phyloP scores from a whole-genome alignment of 345 rosid genomes.

The Cardamine chenopodiifolia region DNA sequence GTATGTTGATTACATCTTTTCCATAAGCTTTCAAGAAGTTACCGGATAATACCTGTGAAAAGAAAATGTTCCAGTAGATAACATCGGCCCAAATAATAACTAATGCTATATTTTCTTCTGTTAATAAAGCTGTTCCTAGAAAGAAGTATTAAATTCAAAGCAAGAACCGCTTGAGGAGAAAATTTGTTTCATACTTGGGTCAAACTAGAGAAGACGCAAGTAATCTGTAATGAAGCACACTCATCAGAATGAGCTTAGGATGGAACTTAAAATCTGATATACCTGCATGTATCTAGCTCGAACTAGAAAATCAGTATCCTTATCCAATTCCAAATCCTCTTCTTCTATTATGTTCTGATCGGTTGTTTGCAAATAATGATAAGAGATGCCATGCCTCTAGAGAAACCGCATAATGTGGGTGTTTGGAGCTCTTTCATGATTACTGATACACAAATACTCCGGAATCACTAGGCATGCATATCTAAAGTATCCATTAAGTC shows the following conservation, averaged over 20 bases:
- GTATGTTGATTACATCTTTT: conserved; percentile 93
- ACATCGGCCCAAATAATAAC: conserved; percentile 1
- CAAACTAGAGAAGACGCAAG: background rate
- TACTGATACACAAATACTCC: conserved; percentile 50
- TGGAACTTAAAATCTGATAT: conserved; percentile 39
- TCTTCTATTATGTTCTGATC: conserved; percentile 66
- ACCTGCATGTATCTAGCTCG: conserved; percentile 99
- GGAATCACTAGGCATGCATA: conserved; percentile 10
- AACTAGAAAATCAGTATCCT: conserved; percentile 82
- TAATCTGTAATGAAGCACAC: background rate
- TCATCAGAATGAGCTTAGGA: background rate
- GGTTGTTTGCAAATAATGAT: conserved; percentile 64
- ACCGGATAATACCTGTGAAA: conserved; percentile 69
- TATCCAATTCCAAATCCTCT: conserved; percentile 79
- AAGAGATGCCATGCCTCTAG: conserved; percentile 86
- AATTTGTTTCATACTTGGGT: background rate
- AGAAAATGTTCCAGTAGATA: conserved; percentile 8
- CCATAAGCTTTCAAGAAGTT: conserved; percentile 72
- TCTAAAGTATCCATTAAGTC: background rate
- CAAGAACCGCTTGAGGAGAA: conserved; percentile 7
- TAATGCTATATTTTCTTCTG: background rate
- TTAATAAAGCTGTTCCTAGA: background rate
- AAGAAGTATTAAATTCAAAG: background rate
- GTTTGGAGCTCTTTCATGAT: conserved; percentile 83
- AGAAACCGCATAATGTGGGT: conserved; percentile 85